Percentiles rank a stretch among this genome's conserved stretches.
phyloP scores from a whole-genome alignment of 768 basidiomycete species.

The Amanita pseudoporphyria region DNA sequence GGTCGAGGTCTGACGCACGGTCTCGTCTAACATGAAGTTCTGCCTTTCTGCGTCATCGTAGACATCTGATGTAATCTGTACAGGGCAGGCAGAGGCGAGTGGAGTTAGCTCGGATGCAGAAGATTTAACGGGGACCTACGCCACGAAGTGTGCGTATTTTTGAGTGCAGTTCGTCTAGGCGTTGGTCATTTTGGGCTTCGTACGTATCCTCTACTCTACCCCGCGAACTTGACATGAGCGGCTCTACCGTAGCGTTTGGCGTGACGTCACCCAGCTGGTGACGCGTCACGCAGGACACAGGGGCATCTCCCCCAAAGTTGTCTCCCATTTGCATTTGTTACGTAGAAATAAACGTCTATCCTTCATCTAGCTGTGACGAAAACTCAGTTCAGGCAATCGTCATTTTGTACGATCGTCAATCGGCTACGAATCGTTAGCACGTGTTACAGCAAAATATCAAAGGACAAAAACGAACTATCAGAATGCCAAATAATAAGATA shows the following conservation, averaged over 20 bases:
- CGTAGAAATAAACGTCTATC: too few relatives aligned
- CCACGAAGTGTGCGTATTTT: slow-evolving; percentile 76
- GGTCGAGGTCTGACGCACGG: slow-evolving; percentile 35
- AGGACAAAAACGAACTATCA: not conserved
- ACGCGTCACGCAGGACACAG: not conserved
- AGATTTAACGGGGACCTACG: slow-evolving; percentile 30
- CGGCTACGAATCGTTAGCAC: not conserved
- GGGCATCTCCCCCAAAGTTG: not conserved
- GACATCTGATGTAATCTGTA: slow-evolving; percentile 80
- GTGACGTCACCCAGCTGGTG: not conserved
- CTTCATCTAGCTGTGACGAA: too few relatives aligned
- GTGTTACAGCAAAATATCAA: not conserved
- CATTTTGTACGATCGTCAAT: not conserved
- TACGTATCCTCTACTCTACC: slow-evolving; percentile 58
- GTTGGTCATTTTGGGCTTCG: slow-evolving; percentile 79
- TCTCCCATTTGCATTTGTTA: too few relatives aligned
- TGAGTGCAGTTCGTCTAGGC: slow-evolving; percentile 74
- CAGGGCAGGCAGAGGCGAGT: not conserved
- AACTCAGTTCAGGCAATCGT: too few relatives aligned
- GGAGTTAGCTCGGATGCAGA: not conserved
- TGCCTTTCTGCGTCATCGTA: slow-evolving; percentile 78
- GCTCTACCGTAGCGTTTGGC: not conserved
- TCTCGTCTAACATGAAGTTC: slow-evolving; percentile 68
- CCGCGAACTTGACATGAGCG: slow-evolving; percentile 31
- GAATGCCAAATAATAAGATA: not conserved